Conservation (phyloP, 2,329 filamentous ascomycete genomes). For the Thielaviopsis populi region DNA sequence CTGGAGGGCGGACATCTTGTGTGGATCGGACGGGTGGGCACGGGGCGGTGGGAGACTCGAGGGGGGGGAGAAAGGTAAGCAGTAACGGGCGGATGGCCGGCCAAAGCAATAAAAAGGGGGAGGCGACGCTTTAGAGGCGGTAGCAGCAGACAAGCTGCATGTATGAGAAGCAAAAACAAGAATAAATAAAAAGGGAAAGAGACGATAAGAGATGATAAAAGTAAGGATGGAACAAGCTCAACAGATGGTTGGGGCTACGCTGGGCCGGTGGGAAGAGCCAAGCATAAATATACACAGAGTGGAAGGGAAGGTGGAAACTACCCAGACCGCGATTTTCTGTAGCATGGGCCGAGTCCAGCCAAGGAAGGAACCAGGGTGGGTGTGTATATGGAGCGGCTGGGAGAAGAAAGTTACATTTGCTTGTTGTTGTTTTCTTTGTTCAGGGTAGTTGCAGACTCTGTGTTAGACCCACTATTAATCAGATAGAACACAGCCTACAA, state of each 20-base stretch:
- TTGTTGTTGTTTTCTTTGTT: not conserved
- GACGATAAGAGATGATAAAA: not conserved
- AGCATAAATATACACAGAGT: not conserved
- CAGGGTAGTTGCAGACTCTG: not conserved
- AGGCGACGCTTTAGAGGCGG: not conserved
- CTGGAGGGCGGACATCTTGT: not conserved
- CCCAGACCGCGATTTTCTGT: not conserved
- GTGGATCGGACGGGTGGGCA: not conserved
- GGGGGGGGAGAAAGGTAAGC: not conserved
- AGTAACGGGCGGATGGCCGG: not conserved
- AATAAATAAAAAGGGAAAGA: not conserved
- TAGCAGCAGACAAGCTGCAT: not conserved
- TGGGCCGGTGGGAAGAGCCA: not conserved
- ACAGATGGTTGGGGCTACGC: not conserved
- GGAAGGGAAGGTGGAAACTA: not conserved
- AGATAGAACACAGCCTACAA: not conserved
- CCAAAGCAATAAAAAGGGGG: not conserved
- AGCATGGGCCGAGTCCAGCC: not conserved
- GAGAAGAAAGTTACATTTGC: not conserved
- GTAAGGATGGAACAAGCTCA: not conserved
- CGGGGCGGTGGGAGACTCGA: constrained; percentile 1
- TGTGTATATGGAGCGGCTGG: not conserved
- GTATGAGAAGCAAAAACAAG: not conserved
- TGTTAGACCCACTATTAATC: not conserved
- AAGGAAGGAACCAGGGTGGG: not conserved